Conservation (phyloP, 2,329 filamentous ascomycete genomes). For the Clarireedia sp. region DNA sequence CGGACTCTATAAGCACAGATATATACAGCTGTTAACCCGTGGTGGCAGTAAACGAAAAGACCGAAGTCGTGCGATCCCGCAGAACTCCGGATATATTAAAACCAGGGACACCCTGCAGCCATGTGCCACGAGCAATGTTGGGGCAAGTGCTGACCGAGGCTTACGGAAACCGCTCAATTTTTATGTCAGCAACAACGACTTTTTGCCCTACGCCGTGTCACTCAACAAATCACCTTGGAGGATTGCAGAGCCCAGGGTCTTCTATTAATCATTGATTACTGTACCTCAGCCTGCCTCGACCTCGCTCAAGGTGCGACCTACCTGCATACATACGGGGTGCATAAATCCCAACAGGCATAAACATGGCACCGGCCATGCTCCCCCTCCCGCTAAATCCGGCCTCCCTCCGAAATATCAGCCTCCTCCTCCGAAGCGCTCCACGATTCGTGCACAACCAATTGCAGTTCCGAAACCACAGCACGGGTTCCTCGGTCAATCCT, state of each 20-base stretch:
- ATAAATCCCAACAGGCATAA: not conserved
- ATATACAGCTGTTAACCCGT: not conserved
- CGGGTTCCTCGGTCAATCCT: conserved; percentile 66
- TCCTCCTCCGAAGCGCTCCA: conserved; percentile 27
- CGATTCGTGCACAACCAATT: conserved; percentile 27
- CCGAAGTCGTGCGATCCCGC: not conserved
- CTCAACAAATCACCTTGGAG: not conserved
- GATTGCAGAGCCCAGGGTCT: not conserved
- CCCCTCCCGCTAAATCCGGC: conserved; percentile 19
- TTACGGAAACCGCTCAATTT: conserved; percentile 12
- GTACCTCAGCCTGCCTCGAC: not conserved
- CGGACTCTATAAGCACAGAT: not conserved
- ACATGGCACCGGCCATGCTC: conserved; percentile 5
- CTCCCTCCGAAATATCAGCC: conserved; percentile 25
- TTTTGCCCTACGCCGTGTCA: not conserved
- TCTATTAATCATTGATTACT: not conserved
- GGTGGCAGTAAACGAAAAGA: not conserved
- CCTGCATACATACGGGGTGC: not conserved
- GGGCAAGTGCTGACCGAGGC: conserved; percentile 8
- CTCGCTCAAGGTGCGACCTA: not conserved
- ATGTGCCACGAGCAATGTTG: not conserved
- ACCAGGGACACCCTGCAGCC: not conserved
- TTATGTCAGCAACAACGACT: conserved; percentile 15
- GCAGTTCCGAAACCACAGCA: conserved; percentile 5
- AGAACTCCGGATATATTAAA: not conserved